These are phyloP conservation scores for Marasmius sp. DNA, from an alignment of 1,284 basidiomycete genomes.

Conservation along the genomic window DNA sequence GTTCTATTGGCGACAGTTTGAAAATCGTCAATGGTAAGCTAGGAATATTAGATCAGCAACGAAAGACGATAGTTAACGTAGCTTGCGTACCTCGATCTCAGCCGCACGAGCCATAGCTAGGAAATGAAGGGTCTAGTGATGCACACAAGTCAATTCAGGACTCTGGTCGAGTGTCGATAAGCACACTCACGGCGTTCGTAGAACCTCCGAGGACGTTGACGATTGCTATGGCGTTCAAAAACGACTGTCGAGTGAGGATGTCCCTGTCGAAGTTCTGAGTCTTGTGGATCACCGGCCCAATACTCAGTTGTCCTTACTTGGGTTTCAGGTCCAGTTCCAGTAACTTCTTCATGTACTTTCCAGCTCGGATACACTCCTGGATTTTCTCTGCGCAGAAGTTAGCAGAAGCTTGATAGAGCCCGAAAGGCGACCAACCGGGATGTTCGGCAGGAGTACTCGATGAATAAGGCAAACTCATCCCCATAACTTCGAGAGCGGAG, in stretches of 20 bases:
- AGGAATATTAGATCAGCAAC: not conserved
- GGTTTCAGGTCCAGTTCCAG: slow-evolving; percentile 89
- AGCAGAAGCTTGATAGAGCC: not conserved
- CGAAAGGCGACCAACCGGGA: not conserved
- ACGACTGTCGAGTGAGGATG: slow-evolving; percentile 88
- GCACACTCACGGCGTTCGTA: slow-evolving; percentile 81
- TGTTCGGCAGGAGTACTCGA: slow-evolving; percentile 48
- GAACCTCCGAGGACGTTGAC: slow-evolving; percentile 88
- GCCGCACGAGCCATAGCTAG: slow-evolving; percentile 93
- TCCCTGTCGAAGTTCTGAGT: slow-evolving; percentile 47
- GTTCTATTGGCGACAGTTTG: slow-evolving; percentile 84
- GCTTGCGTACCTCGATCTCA: slow-evolving; percentile 54
- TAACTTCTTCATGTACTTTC: slow-evolving; percentile 78
- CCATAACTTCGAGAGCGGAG: slow-evolving; percentile 86
- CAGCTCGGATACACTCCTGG: slow-evolving; percentile 85
- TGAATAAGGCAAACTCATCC: slow-evolving; percentile 89
- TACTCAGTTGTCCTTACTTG: slow-evolving; percentile 37
- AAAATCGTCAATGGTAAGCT: slow-evolving; percentile 91
- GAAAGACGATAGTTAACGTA: not conserved
- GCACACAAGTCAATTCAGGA: not conserved
- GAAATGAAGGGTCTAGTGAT: slow-evolving; percentile 78
- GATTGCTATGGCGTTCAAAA: slow-evolving; percentile 88
- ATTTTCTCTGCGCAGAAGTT: slow-evolving; percentile 58
- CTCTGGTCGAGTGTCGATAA: not conserved
- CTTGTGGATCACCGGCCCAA: not conserved